Conservation (phyloP, 192 early-diverging fungal species). For the Coemansia aciculifera region DNA sequence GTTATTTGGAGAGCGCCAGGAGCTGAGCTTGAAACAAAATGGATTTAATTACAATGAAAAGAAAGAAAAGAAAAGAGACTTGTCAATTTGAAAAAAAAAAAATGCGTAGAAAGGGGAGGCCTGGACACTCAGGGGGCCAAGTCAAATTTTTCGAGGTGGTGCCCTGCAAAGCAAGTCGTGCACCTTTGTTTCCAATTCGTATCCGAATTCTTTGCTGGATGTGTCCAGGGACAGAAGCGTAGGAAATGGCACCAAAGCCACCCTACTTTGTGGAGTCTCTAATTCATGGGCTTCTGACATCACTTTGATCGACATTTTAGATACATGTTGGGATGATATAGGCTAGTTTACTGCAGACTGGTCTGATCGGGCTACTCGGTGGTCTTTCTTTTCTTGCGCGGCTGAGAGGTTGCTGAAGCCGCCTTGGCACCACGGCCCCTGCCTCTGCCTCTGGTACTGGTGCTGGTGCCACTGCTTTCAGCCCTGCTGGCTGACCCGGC, state of each 20-base stretch:
- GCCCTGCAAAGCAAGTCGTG: background rate
- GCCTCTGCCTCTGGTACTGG: constrained; percentile 5
- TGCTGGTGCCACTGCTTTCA: background rate
- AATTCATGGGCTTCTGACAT: background rate
- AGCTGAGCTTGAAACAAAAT: background rate
- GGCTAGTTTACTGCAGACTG: background rate
- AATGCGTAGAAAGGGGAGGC: too few species aligned
- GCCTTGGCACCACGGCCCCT: constrained; percentile 9
- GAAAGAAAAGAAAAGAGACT: background rate
- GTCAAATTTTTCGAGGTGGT: background rate
- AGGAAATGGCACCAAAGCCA: too few species aligned
- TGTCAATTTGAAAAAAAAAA: background rate
- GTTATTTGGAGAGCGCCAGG: background rate
- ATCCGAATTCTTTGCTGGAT: background rate
- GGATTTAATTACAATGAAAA: background rate
- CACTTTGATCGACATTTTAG: background rate
- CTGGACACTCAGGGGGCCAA: background rate
- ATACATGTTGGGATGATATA: too few species aligned
- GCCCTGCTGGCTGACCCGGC: background rate
- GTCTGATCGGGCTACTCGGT: constrained; percentile 1
- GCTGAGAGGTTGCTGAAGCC: constrained; percentile 10
- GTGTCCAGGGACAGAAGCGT: background rate
- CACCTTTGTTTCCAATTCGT: background rate
- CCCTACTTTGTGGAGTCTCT: too few species aligned
- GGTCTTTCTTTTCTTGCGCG: constrained; percentile 37